Percentiles rank a stretch among this genome's conserved stretches.
These are phyloP conservation scores for Nigrograna mackinnonii DNA, from an alignment of 2,329 filamentous ascomycete genomes.

Conservation along the genomic window DNA sequence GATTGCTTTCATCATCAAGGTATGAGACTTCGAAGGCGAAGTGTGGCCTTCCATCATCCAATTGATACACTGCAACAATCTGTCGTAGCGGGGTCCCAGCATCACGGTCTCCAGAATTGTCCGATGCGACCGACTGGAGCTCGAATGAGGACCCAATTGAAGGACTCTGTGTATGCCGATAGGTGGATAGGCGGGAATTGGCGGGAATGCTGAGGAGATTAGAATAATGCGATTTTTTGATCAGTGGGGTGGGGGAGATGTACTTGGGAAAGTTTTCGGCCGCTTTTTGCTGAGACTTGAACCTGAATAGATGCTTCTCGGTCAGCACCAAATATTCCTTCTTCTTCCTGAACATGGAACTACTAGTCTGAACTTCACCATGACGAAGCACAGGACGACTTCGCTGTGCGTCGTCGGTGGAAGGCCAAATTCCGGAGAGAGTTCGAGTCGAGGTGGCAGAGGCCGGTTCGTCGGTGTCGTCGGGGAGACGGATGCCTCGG, in stretches of 20 bases:
- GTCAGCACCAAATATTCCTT: slow-evolving; percentile 74
- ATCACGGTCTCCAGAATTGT: slow-evolving; percentile 57
- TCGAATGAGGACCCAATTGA: slow-evolving; percentile 67
- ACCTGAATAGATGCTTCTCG: slow-evolving; percentile 68
- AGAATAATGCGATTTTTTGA: background rate
- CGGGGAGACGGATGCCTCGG: slow-evolving; percentile 54
- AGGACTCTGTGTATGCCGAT: slow-evolving; percentile 60
- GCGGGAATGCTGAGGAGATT: background rate
- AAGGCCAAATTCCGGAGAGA: slow-evolving; percentile 50
- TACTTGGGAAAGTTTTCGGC: slow-evolving; percentile 61
- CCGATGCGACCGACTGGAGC: slow-evolving; percentile 55
- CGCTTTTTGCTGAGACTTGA: slow-evolving; percentile 69
- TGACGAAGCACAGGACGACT: slow-evolving; percentile 60
- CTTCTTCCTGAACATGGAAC: slow-evolving; percentile 72
- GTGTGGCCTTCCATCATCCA: slow-evolving; percentile 69
- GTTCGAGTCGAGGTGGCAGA: slow-evolving; percentile 55
- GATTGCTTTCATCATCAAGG: slow-evolving; percentile 66
- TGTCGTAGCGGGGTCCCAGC: slow-evolving; percentile 65
- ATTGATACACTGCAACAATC: slow-evolving; percentile 67
- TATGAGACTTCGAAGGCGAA: slow-evolving; percentile 71
- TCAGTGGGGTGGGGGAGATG: background rate
- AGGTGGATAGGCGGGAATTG: slow-evolving; percentile 45
- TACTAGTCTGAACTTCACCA: slow-evolving; percentile 72
- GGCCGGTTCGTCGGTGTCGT: slow-evolving; percentile 56
- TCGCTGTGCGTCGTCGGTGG: slow-evolving; percentile 44